Conservation (phyloP, 2,329 filamentous ascomycete genomes). For the Neocatenulostroma microsporum region DNA sequence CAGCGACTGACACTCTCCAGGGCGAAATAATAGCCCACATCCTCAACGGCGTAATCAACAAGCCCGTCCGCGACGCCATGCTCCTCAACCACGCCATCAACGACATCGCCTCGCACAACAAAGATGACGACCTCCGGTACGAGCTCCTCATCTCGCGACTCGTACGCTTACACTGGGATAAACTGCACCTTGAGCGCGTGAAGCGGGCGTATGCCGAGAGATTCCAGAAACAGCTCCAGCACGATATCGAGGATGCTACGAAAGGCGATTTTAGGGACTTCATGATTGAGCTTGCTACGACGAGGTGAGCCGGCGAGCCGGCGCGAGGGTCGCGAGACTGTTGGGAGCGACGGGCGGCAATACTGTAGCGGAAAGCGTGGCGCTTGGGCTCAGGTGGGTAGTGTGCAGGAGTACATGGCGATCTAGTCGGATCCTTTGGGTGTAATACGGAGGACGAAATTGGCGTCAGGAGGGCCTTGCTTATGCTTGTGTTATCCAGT, state of each 20-base stretch:
- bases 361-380: too few species aligned
- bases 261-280: conserved; percentile 53
- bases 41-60: conserved; percentile 93
- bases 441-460: too few species aligned
- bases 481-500: too few species aligned
- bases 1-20: too few species aligned
- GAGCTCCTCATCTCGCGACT: conserved; percentile 83
- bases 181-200: conserved; percentile 67
- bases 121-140: conserved; percentile 52
- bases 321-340: too few species aligned
- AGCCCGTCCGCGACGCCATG: conserved; percentile 83
- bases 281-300: conserved; percentile 25
- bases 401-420: too few species aligned
- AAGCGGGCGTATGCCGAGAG: conserved; percentile 73
- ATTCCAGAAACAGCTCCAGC: conserved; percentile 66
- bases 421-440: too few species aligned
- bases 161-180: conserved; percentile 88
- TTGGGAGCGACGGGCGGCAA: too few species aligned
- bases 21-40: conserved; percentile 92
- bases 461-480: too few species aligned
- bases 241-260: conserved; percentile 70
- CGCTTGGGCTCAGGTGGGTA: too few species aligned
- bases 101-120: conserved; percentile 40
- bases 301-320: too few species aligned
- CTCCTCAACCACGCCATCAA: conserved; percentile 80